Evolutionary conservation across 176 grass and related monocot species (phyloP).

Genomic region (Oropetium thomaeum): DNA sequence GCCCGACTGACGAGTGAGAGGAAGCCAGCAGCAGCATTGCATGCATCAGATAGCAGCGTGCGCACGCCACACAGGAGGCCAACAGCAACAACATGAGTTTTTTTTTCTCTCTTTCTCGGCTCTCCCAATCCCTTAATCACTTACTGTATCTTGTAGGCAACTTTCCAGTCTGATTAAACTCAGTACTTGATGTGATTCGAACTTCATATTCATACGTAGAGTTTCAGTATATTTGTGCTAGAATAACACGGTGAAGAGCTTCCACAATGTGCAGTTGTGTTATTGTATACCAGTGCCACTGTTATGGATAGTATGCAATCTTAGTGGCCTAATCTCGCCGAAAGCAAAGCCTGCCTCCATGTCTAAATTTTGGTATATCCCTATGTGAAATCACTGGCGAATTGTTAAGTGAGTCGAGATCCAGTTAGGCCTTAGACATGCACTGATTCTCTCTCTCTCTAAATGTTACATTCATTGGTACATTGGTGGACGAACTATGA

Average conservation of each 20-base stretch:
- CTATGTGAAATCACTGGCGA: background rate
- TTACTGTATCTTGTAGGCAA: background rate
- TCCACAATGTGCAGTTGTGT: too few species aligned
- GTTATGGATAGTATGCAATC: too few species aligned
- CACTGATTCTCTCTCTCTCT: background rate
- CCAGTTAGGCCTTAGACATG: background rate
- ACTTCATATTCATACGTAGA: background rate
- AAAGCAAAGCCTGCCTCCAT: background rate
- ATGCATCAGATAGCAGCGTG: background rate
- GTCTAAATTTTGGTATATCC: background rate
- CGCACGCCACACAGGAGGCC: background rate
- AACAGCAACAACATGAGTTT: background rate
- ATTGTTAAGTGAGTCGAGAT: background rate
- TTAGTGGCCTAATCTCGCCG: too few species aligned
- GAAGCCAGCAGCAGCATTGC: background rate
- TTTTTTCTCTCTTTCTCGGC: background rate
- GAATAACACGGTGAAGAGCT: too few species aligned
- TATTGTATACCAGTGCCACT: too few species aligned
- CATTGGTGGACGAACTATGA: background rate
- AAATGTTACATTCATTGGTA: background rate
- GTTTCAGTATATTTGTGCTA: background rate
- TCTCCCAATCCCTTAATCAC: background rate
- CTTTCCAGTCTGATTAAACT: background rate
- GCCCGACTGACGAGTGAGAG: background rate
- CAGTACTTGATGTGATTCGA: background rate